Evolutionary conservation across 495 filamentous ascomycete genomes (phyloP), one percentile per base, ranked within the genome.

Genomic region (Cercophora sp.): DNA sequence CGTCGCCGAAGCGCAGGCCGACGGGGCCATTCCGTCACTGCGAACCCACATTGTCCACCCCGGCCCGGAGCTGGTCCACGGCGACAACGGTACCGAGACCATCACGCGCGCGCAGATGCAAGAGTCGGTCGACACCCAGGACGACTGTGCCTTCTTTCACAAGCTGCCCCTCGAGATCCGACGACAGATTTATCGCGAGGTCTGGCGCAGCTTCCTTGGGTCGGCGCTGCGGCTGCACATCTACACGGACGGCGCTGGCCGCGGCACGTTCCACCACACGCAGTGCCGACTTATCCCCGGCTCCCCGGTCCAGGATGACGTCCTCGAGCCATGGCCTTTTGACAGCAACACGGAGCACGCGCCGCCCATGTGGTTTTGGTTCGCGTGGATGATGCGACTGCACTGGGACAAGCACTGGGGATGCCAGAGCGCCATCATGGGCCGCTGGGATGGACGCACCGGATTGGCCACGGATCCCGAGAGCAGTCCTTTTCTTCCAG

Each of bases 361-460:
- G 24, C 49, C 51, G 13, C 50, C 52, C 23, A 26, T 27, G 26
- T 60, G 51, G 55, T 60, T 58, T 42, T 56, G 51, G 48, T 39
- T 44, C 3, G 56, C 56, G 0, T 58, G 48, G 51, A 29, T 51
- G 1, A 27, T 56, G 40, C 47, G 58, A 0, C 23, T 55, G 29
- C 42, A 55, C 27, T 66, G 63, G 63, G 60, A 51, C 11, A 41
- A 47, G 24, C 64, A 67, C 42, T 61, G 55, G 59, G 40, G 47
- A 15, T 67, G 59, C 36, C 62, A 61, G 55, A 19, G 48, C 8
- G 49, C 34, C 10, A 3, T 56, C 10, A 57, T 60, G 54, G 11
- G 32, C 37, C 48, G 52, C 0, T 61, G 57, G 59, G 51, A 56
- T 20, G 44, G 27, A 10, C n/a, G 9, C 1, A 47, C 44, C 3